Evolutionary conservation across 306 rosid species (phyloP).

Genomic region (Macrotyloma uniflorum): DNA sequence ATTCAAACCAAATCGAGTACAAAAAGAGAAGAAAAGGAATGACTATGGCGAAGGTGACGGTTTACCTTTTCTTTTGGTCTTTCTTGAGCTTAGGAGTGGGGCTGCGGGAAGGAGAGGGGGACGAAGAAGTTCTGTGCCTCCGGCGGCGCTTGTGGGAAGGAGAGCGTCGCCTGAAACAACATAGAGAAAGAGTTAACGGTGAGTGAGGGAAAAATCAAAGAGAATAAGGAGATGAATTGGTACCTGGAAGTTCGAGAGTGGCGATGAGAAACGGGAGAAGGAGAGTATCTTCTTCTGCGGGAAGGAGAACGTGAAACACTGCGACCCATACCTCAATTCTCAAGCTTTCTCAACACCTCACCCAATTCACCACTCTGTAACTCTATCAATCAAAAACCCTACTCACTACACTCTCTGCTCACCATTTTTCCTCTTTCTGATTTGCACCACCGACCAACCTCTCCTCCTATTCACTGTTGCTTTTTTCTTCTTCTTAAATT

Average conservation of each 20-base stretch:
- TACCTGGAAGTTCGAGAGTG: constrained; percentile 42
- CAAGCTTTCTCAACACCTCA: background rate
- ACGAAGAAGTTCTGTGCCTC: constrained; percentile 52
- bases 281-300: constrained; percentile 48
- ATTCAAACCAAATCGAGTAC: background rate
- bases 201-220: background rate
- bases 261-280: constrained; percentile 46
- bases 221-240: background rate
- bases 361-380: background rate
- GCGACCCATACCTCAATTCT: constrained; percentile 50
- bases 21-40: background rate
- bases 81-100: constrained; percentile 62
- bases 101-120: constrained; percentile 59
- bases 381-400: too few species aligned
- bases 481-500: too few species aligned
- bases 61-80: constrained; percentile 58
- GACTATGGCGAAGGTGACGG: background rate
- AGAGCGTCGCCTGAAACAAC: constrained; percentile 49
- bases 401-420: too few species aligned
- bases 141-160: constrained; percentile 54
- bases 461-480: too few species aligned
- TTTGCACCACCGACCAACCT: too few species aligned
- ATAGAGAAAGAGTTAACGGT: background rate
- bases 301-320: constrained; percentile 65
- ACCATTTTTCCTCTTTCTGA: too few species aligned